Percentiles rank a stretch among this genome's conserved stretches.
phyloP scores from a whole-genome alignment of 805 yeast genomes.

The Helenozyma rhizophorensis region DNA sequence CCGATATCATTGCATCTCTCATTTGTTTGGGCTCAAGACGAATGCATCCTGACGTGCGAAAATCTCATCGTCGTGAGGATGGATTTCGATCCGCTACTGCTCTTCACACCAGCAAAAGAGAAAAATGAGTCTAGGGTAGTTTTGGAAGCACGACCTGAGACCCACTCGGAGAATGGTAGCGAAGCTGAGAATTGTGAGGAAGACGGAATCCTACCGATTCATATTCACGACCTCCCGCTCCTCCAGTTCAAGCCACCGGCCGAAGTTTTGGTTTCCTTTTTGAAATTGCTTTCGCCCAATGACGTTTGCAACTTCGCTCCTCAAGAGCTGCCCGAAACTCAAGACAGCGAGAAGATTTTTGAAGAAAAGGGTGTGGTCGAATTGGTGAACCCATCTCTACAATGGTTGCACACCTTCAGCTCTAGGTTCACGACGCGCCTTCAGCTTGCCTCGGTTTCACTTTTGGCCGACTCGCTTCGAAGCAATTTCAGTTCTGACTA shows the following conservation, averaged over 20 bases:
- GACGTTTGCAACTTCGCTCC: constrained; percentile 48
- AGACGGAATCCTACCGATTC: constrained; percentile 35
- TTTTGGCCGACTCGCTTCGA: constrained; percentile 24
- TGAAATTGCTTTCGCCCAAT: constrained; percentile 47
- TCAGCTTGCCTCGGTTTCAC: constrained; percentile 23
- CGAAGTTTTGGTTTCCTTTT: constrained; percentile 38
- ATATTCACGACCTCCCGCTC: constrained; percentile 57
- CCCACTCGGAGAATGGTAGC: too few relatives aligned
- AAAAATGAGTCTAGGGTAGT: too few relatives aligned
- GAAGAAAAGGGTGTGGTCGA: constrained; percentile 27
- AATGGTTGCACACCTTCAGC: constrained; percentile 43
- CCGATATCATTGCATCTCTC: too few relatives aligned
- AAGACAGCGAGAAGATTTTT: constrained; percentile 19
- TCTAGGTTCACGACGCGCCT: constrained; percentile 23
- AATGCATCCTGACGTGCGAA: too few relatives aligned
- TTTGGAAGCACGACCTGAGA: too few relatives aligned
- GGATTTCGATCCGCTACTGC: constrained; percentile 41
- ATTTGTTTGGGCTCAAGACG: too few relatives aligned
- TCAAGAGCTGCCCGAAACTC: constrained; percentile 4
- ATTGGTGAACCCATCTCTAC: constrained; percentile 23
- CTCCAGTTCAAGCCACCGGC: constrained; percentile 45
- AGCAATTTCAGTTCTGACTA: constrained; percentile 29
- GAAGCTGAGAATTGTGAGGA: constrained; percentile 7
- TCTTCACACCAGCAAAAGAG: constrained; percentile 27
- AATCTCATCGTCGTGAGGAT: constrained; percentile 12